Evolutionary conservation across 208 protist genomes (phyloP), one percentile per base, ranked within the genome.

Genomic region (Trypanosoma mega): DNA sequence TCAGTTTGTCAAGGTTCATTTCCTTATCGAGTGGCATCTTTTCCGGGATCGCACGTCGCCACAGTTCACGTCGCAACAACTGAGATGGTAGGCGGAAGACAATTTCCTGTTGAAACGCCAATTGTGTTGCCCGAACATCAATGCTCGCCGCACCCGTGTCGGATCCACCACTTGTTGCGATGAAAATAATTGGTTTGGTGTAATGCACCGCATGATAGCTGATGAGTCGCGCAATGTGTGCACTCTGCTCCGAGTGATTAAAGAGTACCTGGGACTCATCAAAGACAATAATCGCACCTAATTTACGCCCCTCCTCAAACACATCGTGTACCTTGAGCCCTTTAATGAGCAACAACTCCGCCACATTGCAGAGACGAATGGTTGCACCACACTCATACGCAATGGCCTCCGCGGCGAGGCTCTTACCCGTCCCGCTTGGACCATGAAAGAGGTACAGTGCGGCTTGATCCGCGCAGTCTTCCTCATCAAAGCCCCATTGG

Each of bases 381-480:
- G 82, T 84, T n/a, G 72, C 55, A 7, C 83, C 92, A 61, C 85
- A 94, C 73, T 97, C 92, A 71, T 95, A 97, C 39, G 83, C 87
- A 73, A 97, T 92, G 39, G 69, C 87, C 63, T 97, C 92, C 0
- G 80, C 87, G 0, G 86, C 85, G n/a, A 96, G 59, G 30, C 82
- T 91, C 62, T 97, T 97, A 20, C 92, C 92, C 2, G 79, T 85
- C 20, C 92, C 92, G 50, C 78, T 87, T 12, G 84, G 78, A 26
- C 90, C 90, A 48, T 90, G 69, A 55, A 96, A 93, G 36, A 96
- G 77, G 53, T 79, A 84, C 11, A 83, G 20, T 20, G 48, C 47
- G 31, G 72, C 74, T 61, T 84, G 70, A 48, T 85, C 66, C 26
- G 48, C 70, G 29, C 68, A 55, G 58, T 84, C 76, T 21, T 94